Evolutionary conservation across 176 grass and related monocot species (phyloP), one percentile per base, ranked within the genome.

Genomic region (Rhynchospora breviuscula): DNA sequence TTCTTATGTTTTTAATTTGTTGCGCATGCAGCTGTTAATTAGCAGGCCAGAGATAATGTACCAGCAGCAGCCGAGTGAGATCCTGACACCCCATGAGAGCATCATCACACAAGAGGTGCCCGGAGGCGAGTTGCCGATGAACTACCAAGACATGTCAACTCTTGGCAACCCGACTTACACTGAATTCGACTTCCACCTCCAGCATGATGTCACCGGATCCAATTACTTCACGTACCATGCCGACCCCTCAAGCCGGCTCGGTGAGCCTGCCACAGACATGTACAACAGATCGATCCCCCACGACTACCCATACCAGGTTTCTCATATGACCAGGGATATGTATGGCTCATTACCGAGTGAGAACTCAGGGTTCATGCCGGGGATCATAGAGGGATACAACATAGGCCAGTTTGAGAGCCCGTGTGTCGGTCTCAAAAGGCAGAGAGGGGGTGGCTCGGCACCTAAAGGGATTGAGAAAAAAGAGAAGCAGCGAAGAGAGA

Each of bases 401-500:
- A 5, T 23, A 1, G 61, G 59, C 8, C 80, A 67, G 44, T 67
- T 81, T 62, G 79, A 81, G 52, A 81, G 58, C 9, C 2, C 35
- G 3, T 33, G 17, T 15, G 80, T 23, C 1, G 80, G 79, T 0
- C 11, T 40, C 1, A 65, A 46, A 61, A 66, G 80, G 12, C 44
- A 66, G 47, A 40, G 48, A 35, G 47, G 78, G 13, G 57, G 79
- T 2, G 25, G 49, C 9, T 21, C n/a, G 11, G 31, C 5, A 7
- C 40, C 40, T 0, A 49, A 65, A 22, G 79, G 58, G 15, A 47
- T 82, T 3, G 80, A 82, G 80, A 82, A 82, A 22, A 82, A 82
- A n/a, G 80, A 82, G 44, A 82, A 82, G 59, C 80, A 82, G 48
- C 52, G 80, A 21, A 53, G 80, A 53, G 80, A 82, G 60, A 66